Percentiles rank a stretch among this genome's conserved stretches.
These are phyloP conservation scores for Thielaviopsis ethacetica DNA, from an alignment of 2,329 filamentous ascomycete genomes.

Conservation along the genomic window DNA sequence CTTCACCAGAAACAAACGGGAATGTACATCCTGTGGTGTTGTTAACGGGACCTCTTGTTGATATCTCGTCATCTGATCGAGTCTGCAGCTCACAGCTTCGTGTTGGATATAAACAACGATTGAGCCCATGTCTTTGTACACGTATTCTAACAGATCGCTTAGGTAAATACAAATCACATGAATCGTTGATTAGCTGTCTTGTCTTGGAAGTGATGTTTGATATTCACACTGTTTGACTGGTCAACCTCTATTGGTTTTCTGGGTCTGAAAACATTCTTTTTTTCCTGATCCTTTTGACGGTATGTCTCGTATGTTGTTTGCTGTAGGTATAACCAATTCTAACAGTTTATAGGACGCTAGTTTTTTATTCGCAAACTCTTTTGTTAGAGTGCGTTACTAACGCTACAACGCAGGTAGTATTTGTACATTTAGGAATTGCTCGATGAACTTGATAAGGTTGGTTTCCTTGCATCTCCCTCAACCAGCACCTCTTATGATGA, in stretches of 20 bases:
- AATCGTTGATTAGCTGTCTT: slow-evolving; percentile 7
- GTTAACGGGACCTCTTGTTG: slow-evolving; percentile 41
- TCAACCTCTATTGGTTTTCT: slow-evolving; percentile 21
- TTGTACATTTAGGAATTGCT: neutral
- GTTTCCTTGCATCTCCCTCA: neutral
- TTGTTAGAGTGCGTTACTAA: neutral
- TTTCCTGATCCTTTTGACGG: slow-evolving; percentile 10
- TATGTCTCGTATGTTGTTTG: neutral
- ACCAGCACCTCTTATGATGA: neutral
- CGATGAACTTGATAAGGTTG: neutral
- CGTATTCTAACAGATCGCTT: slow-evolving; percentile 19
- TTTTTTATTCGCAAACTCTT: neutral
- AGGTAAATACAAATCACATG: slow-evolving; percentile 20
- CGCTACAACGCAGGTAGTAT: neutral
- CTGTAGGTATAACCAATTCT: neutral
- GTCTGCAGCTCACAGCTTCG: slow-evolving; percentile 17
- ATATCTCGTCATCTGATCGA: slow-evolving; percentile 48
- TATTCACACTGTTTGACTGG: slow-evolving; percentile 47
- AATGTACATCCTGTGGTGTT: slow-evolving; percentile 46
- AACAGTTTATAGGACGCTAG: neutral
- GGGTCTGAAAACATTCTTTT: slow-evolving; percentile 33
- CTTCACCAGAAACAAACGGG: slow-evolving; percentile 35
- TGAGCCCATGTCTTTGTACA: slow-evolving; percentile 14
- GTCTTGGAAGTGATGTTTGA: slow-evolving; percentile 20
- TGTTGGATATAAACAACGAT: slow-evolving; percentile 17